A percentile compares a stretch with the other conserved stretches of the same genome.
These are phyloP conservation scores for Claviceps maximensis DNA, from an alignment of 2,329 filamentous ascomycete species.

Conservation along the genomic window DNA sequence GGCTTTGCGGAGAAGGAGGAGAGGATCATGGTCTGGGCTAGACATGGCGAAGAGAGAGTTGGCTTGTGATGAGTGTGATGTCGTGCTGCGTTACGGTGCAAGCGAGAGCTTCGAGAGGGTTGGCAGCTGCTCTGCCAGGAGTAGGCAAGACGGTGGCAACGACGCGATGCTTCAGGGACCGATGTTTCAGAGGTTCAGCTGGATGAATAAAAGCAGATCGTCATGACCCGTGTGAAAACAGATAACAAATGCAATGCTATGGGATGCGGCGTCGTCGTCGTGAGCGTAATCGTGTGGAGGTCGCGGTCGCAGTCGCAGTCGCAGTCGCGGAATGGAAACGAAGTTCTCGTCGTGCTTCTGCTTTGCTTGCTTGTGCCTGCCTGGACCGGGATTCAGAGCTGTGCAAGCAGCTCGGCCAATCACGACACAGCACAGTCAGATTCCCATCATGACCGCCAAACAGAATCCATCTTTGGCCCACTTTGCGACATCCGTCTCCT, in stretches of 20 bases:
- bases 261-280: neutral
- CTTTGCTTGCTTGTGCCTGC: too few species aligned
- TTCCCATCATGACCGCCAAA: neutral
- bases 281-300: too few species aligned
- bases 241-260: neutral
- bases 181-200: neutral
- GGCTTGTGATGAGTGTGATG: too few species aligned
- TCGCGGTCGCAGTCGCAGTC: neutral
- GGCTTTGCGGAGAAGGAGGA: constrained; percentile 70
- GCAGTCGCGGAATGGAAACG: neutral
- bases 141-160: neutral
- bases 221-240: neutral
- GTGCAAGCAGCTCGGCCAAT: neutral
- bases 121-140: neutral
- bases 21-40: constrained; percentile 54
- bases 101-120: neutral
- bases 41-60: constrained; percentile 33
- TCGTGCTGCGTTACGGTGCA: neutral
- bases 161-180: neutral
- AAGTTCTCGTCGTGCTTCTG: neutral
- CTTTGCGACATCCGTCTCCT: too few species aligned
- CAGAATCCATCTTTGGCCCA: neutral
- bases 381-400: neutral
- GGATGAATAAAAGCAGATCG: neutral
- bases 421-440: neutral